These are phyloP conservation scores for Argentina anserina DNA, from an alignment of 306 rosid genomes.

Conservation along the genomic window DNA sequence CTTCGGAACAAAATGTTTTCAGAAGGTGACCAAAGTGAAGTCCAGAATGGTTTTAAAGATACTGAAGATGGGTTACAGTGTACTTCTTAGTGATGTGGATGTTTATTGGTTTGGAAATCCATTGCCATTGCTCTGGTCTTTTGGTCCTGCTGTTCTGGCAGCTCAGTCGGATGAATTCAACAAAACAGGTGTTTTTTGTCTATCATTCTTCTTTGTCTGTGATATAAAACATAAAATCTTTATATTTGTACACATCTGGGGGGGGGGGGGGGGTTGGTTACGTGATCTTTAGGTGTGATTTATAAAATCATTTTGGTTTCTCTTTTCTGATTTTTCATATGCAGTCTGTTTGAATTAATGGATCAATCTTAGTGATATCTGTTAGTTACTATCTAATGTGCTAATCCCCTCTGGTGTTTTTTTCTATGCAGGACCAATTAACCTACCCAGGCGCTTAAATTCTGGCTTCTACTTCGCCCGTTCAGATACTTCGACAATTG, in stretches of 20 bases:
- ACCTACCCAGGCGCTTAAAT: slow-evolving; percentile 93
- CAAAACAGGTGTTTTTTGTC: slow-evolving; percentile 49
- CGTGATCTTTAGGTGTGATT: background rate
- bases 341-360: background rate
- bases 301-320: background rate
- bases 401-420: background rate
- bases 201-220: background rate
- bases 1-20: slow-evolving; percentile 92
- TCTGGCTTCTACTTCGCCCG: slow-evolving; percentile 90
- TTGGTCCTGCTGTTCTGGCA: slow-evolving; percentile 60
- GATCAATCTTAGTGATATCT: background rate
- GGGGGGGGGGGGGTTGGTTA: too few species aligned
- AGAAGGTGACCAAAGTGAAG: slow-evolving; percentile 93
- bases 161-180: slow-evolving; percentile 90
- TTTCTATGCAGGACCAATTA: slow-evolving; percentile 54
- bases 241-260: background rate
- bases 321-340: background rate
- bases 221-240: background rate
- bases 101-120: slow-evolving; percentile 86
- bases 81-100: slow-evolving; percentile 90
- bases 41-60: slow-evolving; percentile 79
- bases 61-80: slow-evolving; percentile 79
- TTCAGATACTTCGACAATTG: slow-evolving; percentile 63
- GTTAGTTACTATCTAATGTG: background rate
- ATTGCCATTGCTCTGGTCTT: slow-evolving; percentile 56